A percentile compares a stretch with the other conserved stretches of the same genome.
phyloP scores from a whole-genome alignment of 2,329 filamentous ascomycete genomes.

The Scortechinia acanthostroma region DNA sequence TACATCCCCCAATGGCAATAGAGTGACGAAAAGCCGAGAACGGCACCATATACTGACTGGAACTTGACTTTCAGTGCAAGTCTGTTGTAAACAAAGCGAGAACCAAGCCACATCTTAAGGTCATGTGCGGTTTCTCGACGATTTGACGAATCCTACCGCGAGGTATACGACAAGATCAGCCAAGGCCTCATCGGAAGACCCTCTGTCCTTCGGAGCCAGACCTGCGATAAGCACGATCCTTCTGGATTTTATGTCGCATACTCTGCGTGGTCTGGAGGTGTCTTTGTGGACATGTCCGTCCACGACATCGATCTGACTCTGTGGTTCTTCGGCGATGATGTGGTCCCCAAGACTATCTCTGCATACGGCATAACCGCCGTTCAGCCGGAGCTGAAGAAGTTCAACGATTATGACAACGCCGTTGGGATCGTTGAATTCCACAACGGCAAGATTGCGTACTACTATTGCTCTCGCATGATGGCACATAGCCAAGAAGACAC shows the following conservation, averaged over 20 bases:
- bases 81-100: slow-evolving; percentile 47
- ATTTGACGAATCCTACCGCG: slow-evolving; percentile 60
- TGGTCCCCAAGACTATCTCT: slow-evolving; percentile 41
- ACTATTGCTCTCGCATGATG: slow-evolving; percentile 62
- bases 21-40: neutral
- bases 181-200: slow-evolving; percentile 49
- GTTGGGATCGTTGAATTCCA: slow-evolving; percentile 61
- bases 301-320: slow-evolving; percentile 64
- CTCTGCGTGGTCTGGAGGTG: slow-evolving; percentile 57
- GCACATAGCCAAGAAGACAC: slow-evolving; percentile 60
- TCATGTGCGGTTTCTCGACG: slow-evolving; percentile 60
- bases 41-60: slow-evolving; percentile 1
- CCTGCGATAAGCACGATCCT: slow-evolving; percentile 59
- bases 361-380: slow-evolving; percentile 51
- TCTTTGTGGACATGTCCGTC: slow-evolving; percentile 67
- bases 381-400: slow-evolving; percentile 44
- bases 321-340: slow-evolving; percentile 53
- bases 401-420: slow-evolving; percentile 55
- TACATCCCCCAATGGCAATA: neutral
- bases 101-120: slow-evolving; percentile 49
- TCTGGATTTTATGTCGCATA: slow-evolving; percentile 64
- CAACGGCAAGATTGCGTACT: slow-evolving; percentile 54
- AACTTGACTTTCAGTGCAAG: slow-evolving; percentile 37
- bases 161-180: slow-evolving; percentile 43
- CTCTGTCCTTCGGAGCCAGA: slow-evolving; percentile 55